A percentile compares a stretch with the other conserved stretches of the same genome.
These are phyloP conservation scores for Cladophialophora exuberans DNA, from an alignment of 2,329 filamentous ascomycete genomes.

Conservation along the genomic window DNA sequence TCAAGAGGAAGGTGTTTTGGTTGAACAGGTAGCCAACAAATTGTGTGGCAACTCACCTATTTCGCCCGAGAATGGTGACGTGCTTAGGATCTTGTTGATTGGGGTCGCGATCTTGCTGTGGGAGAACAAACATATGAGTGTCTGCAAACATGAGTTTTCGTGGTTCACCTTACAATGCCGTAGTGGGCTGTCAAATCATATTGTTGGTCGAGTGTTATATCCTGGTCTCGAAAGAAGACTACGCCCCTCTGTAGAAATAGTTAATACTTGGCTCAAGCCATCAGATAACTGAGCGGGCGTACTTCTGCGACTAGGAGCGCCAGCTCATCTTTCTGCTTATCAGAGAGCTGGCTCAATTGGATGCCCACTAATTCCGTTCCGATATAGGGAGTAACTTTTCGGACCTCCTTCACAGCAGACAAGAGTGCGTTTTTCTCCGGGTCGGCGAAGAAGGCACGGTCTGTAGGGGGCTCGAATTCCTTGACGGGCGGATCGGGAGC, in stretches of 20 bases:
- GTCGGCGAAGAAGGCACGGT: constrained; percentile 40
- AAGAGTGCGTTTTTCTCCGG: constrained; percentile 48
- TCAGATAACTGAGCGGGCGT: constrained; percentile 53
- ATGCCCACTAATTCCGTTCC: constrained; percentile 48
- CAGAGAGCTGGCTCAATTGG: constrained; percentile 52
- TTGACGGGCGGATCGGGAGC: constrained; percentile 23
- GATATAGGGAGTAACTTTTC: constrained; percentile 47
- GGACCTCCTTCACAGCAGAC: constrained; percentile 43
- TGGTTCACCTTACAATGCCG: constrained; percentile 26
- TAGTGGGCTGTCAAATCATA: constrained; percentile 27
- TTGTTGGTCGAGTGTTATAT: constrained; percentile 30
- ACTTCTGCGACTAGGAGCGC: constrained; percentile 69
- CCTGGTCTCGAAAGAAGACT: constrained; percentile 32
- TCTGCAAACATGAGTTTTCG: no score
- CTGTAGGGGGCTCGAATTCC: constrained; percentile 24
- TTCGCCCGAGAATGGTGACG: constrained; percentile 33
- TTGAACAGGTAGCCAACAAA: no score
- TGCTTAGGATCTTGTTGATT: constrained; percentile 33
- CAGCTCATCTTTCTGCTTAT: constrained; percentile 55
- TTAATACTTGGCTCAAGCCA: constrained; percentile 36
- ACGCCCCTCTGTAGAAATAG: constrained; percentile 24
- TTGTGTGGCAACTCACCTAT: constrained; percentile 33
- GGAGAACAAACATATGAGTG: not conserved
- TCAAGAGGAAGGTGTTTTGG: no score
- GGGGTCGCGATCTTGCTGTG: constrained; percentile 33